Evolutionary conservation across 768 basidiomycete species (phyloP).

Genomic region (Boletus coccyginus): DNA sequence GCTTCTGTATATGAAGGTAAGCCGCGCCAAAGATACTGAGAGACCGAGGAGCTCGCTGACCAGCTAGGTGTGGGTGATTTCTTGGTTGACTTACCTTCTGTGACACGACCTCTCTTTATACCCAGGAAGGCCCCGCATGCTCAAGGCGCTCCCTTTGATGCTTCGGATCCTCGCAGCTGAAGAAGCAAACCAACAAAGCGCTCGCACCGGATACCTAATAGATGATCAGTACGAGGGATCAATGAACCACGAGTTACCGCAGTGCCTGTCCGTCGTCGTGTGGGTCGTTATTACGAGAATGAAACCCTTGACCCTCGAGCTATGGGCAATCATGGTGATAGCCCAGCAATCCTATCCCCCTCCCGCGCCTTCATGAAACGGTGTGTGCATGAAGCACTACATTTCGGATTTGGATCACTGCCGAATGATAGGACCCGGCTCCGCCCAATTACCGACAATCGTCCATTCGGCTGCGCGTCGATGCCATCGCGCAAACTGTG

Average conservation of each 20-base stretch:
- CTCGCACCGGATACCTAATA: not conserved
- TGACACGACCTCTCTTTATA: conserved; percentile 14
- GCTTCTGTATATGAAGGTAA: conserved; percentile 7
- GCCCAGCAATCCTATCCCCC: no score
- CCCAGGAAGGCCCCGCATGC: not conserved
- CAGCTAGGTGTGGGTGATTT: not conserved
- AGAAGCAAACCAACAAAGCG: not conserved
- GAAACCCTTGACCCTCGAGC: conserved; percentile 6
- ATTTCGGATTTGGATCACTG: not conserved
- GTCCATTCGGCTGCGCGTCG: not conserved
- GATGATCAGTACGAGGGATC: not conserved
- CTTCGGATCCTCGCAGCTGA: not conserved
- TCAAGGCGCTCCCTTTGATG: not conserved
- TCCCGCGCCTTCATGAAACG: not conserved
- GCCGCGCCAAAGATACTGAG: not conserved
- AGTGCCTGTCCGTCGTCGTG: not conserved
- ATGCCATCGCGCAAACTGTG: not conserved
- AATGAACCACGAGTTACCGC: not conserved
- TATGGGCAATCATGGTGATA: not conserved
- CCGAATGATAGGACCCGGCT: not conserved
- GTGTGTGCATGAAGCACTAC: not conserved
- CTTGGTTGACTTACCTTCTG: not conserved
- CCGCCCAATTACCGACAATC: not conserved
- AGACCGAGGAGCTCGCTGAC: conserved; percentile 7
- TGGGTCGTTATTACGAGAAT: not conserved